Evolutionary conservation across 2,329 filamentous ascomycete species (phyloP), one percentile per base, ranked within the genome.

Genomic region (Bisporella sp.): DNA sequence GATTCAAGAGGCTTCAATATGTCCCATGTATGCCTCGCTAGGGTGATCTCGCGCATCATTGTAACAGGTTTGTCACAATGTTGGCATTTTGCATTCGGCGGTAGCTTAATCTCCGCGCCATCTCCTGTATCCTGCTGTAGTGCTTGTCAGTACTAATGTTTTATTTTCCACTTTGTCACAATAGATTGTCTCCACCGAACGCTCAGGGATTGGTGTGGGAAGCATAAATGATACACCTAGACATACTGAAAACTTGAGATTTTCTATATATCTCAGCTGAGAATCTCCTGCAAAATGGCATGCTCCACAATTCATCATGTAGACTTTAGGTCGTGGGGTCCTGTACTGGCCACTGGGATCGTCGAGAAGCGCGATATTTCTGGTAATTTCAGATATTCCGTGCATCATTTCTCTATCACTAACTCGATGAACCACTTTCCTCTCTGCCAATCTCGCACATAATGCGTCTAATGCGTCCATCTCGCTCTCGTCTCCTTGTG

Each of bases 321-420:
- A 70, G 29, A 69, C 50, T 41, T 62, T 64, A 3, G 68, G 69
- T 29, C 59, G 60, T 12, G 59, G 41, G 3, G 61, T 48, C 44
- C 60, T 56, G 41, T 60, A 61, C 37, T 63, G 60, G 37, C 64
- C 59, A 45, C 57, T 58, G 28, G 68, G 67, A 51, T 70, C 67
- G 52, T 69, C 67, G 5, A 69, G 60, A 4, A 65, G 48, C 8
- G 64, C 55, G 43, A 71, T 68, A 30, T 62, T 66, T 47, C 58
- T 62, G 13, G 64, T 64, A 5, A 69, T 62, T 48, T 66, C 62
- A 9, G 68, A 66, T 39, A 71, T 61, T 30, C 58, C 65, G 53
- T 66, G 63, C 51, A 66, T 64, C 54, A 67, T 55, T 40, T 69
- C 68, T 44, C 64, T 56, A 55, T 72, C 69, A 49, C 69, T 71